Base-by-base conservation (phyloP, 176 grass and related monocot genomes). In the Rhipidocladum racemiflorum region DNA sequence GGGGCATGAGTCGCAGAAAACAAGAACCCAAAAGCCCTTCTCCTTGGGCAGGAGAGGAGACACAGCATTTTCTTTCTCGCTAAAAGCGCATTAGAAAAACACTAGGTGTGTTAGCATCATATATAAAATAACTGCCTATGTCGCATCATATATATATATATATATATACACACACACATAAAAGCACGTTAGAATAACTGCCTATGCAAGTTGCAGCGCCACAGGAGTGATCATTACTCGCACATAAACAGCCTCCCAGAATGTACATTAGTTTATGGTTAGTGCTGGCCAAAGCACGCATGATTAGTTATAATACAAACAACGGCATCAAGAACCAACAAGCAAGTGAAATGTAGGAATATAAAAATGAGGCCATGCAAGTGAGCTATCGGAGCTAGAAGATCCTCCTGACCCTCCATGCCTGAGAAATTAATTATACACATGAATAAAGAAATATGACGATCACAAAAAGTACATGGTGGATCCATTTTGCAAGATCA, bases 1-100 rank as follows among this genome's bases (percentile, higher is more conserved):
- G 94, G 91, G 78, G 68, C 83, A 87, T 79, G 86, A 84, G 82
- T 34, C 94, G 91, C 91, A 88, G 85, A 89, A 94, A 91, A 91
- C 94, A 94, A 91, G 89, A 93, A 77, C 89, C 84, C 86, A 20
- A 84, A 80, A 65, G 76, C 87, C 84, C 84, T 51, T 80, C 66
- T 87, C 82, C 82, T 40, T 71, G 84, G 88, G 61, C 74, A 90
- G 68, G 74, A 87, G 61, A 83, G 80, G 91, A 83, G 79, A 86
- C 77, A 87, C 78, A 57, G 66, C 65, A 53, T 24, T 25, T 57
- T 81, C 36, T 27, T 78, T 84, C 42, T 72, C 36, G 15, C 78
- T 38, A 82, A 85, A 54, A 73, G 40, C 73, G 53, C 64, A 85
- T 72, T 81, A 81, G 77, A 86, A 75, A 75, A 86, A 90, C 34